Evolutionary conservation across 805 yeast species (phyloP).

Genomic region (Yarrowia osloensis): DNA sequence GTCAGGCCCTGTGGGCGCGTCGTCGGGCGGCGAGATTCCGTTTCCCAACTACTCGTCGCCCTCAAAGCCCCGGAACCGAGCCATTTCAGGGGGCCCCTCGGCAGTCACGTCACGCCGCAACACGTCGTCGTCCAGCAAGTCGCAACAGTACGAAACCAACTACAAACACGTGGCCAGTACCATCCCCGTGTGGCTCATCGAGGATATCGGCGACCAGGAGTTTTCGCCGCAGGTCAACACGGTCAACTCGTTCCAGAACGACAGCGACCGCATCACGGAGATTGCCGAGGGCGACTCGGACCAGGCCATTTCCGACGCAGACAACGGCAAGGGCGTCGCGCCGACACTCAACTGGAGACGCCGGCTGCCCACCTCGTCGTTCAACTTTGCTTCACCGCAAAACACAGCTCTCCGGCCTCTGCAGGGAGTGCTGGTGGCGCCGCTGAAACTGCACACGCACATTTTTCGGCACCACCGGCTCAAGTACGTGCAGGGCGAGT

Average conservation of each 20-base stretch:
- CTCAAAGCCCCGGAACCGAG: neutral
- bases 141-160: constrained; percentile 21
- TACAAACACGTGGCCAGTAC: constrained; percentile 32
- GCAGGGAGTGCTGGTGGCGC: constrained; percentile 24
- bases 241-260: neutral
- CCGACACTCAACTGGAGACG: neutral
- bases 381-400: constrained; percentile 15
- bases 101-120: neutral
- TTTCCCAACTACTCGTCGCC: neutral
- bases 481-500: constrained; percentile 26
- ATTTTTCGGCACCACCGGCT: constrained; percentile 27
- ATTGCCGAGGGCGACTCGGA: constrained; percentile 13
- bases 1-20: neutral
- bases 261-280: neutral
- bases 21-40: neutral
- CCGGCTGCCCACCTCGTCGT: constrained; percentile 23
- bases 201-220: constrained; percentile 23
- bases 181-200: constrained; percentile 32
- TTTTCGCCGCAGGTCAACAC: neutral
- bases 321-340: neutral
- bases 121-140: constrained; percentile 11
- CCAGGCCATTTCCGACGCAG: neutral
- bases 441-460: constrained; percentile 27
- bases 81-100: neutral
- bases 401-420: neutral